Evolutionary conservation across 2,329 filamentous ascomycete species (phyloP).

Genomic region (Colletotrichum eremochloae): DNA sequence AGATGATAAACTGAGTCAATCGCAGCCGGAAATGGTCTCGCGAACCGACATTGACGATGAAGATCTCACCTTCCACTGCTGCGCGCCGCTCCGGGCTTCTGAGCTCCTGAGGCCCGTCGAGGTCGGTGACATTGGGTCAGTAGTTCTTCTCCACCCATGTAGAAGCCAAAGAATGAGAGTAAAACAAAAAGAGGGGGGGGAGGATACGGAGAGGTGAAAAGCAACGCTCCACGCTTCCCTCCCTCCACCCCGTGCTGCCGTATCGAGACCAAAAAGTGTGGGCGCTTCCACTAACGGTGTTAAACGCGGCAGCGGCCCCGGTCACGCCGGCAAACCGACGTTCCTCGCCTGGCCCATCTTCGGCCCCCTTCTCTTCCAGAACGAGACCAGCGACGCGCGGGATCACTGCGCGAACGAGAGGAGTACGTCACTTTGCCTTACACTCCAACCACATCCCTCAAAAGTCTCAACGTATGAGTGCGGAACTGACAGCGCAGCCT

Average conservation of each 20-base stretch:
- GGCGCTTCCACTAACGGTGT: slow-evolving; percentile 18
- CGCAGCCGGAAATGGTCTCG: slow-evolving; percentile 3
- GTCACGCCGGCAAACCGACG: slow-evolving; percentile 51
- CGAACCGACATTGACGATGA: slow-evolving; percentile 50
- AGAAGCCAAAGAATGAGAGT: background rate
- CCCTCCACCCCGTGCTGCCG: background rate
- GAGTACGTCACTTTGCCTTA: slow-evolving; percentile 58
- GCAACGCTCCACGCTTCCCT: background rate
- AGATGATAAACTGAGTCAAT: background rate
- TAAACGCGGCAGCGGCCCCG: slow-evolving; percentile 35
- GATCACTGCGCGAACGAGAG: slow-evolving; percentile 86
- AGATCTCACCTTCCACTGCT: slow-evolving; percentile 54
- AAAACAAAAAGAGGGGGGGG: too few relatives aligned
- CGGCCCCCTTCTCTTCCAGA: slow-evolving; percentile 79
- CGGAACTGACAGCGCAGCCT: slow-evolving; percentile 61
- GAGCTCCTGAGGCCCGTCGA: slow-evolving; percentile 59
- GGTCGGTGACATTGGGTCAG: slow-evolving; percentile 57
- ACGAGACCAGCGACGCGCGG: slow-evolving; percentile 79
- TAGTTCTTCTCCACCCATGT: background rate
- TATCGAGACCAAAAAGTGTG: background rate
- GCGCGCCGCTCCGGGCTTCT: slow-evolving; percentile 52
- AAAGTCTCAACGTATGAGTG: background rate
- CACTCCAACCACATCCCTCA: too few relatives aligned
- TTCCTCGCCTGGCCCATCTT: slow-evolving; percentile 75
- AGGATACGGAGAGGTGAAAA: too few relatives aligned